These are phyloP conservation scores for Coffea humblotiana DNA, from an alignment of 305 asterid genomes.

Conservation along the genomic window DNA sequence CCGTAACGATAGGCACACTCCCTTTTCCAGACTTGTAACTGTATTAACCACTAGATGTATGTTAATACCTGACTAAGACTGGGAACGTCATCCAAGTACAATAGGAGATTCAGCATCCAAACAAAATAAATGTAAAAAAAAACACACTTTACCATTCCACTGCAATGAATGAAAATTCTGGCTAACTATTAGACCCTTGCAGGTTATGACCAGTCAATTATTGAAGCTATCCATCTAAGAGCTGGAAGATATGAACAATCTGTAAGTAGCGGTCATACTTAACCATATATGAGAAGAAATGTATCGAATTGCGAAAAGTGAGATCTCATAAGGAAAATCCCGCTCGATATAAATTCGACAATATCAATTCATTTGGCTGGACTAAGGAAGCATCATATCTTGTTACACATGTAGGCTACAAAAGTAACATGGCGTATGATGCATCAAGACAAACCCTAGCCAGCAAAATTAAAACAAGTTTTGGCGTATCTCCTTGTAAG, in stretches of 20 bases:
- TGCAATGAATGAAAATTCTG: background rate
- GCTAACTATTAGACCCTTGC: background rate
- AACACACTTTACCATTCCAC: background rate
- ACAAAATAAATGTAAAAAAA: background rate
- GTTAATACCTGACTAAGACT: constrained; percentile 65
- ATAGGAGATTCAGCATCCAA: background rate
- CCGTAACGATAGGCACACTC: constrained; percentile 56
- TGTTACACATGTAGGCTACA: constrained; percentile 8
- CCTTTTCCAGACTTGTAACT: constrained; percentile 67
- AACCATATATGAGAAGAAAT: background rate
- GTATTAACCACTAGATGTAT: constrained; percentile 41
- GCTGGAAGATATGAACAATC: background rate
- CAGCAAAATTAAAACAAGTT: constrained; percentile 14
- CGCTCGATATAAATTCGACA: constrained; percentile 19
- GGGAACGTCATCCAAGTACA: constrained; percentile 17
- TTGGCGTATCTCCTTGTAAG: background rate
- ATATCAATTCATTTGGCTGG: constrained; percentile 15
- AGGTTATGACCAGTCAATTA: background rate
- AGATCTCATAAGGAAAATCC: constrained; percentile 14
- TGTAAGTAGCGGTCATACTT: background rate
- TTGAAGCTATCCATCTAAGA: background rate
- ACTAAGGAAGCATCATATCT: constrained; percentile 24
- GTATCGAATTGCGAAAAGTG: constrained; percentile 26
- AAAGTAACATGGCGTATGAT: background rate
- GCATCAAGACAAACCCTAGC: constrained; percentile 26